Conservation (phyloP, 805 yeast genomes). For the Ogataea neopini region DNA sequence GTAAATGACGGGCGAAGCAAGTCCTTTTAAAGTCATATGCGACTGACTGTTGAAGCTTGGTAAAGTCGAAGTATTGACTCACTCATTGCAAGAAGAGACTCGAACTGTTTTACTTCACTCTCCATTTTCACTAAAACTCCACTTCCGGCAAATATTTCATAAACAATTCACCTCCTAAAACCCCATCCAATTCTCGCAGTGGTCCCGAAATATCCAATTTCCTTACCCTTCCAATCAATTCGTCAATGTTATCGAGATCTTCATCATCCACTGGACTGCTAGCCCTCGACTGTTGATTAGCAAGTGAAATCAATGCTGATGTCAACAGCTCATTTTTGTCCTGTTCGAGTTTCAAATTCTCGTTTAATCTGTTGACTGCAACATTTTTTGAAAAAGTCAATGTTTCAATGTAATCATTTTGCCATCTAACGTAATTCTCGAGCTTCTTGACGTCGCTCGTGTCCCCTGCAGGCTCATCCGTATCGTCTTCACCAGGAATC, state of each 20-base stretch:
- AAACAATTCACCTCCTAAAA: slow-evolving; percentile 10
- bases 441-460: slow-evolving; percentile 18
- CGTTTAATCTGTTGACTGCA: slow-evolving; percentile 9
- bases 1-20: no score
- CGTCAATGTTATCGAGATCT: slow-evolving; percentile 7
- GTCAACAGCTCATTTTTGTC: slow-evolving; percentile 15
- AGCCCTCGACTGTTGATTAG: background rate
- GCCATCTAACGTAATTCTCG: slow-evolving; percentile 29
- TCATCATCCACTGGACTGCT: background rate
- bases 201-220: slow-evolving; percentile 11
- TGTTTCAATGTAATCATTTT: slow-evolving; percentile 27
- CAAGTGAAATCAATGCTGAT: slow-evolving; percentile 8
- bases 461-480: background rate
- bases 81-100: no score
- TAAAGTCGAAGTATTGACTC: no score
- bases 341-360: slow-evolving; percentile 4
- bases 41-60: no score
- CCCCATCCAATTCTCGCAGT: slow-evolving; percentile 14
- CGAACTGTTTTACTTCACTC: no score
- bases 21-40: no score
- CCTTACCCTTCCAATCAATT: slow-evolving; percentile 13
- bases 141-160: slow-evolving; percentile 6
- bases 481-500: background rate
- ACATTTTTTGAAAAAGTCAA: slow-evolving; percentile 21
- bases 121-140: background rate